These are phyloP conservation scores for Penicillium verrucosum DNA, from an alignment of 2,329 filamentous ascomycete genomes.

Conservation along the genomic window DNA sequence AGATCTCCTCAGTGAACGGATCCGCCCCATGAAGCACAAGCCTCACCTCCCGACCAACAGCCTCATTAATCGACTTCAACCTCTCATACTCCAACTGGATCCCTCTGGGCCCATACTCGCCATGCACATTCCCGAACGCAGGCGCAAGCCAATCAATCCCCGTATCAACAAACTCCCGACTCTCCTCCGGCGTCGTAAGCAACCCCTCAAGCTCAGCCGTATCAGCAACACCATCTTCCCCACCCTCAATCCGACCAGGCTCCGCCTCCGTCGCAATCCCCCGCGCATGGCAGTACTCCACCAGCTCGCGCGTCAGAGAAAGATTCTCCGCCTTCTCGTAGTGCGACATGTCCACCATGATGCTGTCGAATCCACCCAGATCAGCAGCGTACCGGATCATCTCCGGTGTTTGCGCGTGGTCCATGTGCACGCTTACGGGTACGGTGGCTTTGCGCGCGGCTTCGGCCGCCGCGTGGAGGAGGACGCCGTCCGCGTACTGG, in stretches of 20 bases:
- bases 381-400: constrained; percentile 60
- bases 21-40: constrained; percentile 60
- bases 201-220: constrained; percentile 60
- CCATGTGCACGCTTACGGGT: constrained; percentile 62
- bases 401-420: constrained; percentile 63
- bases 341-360: constrained; percentile 77
- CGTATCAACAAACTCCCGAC: constrained; percentile 65
- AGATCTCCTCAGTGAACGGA: constrained; percentile 54
- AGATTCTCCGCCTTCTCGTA: constrained; percentile 70
- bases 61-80: constrained; percentile 48
- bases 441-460: constrained; percentile 57
- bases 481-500: constrained; percentile 58
- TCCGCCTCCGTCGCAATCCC: constrained; percentile 70
- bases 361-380: constrained; percentile 64
- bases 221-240: constrained; percentile 72
- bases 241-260: constrained; percentile 67
- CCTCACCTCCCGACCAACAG: constrained; percentile 49
- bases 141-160: constrained; percentile 73
- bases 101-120: constrained; percentile 65
- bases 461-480: constrained; percentile 55
- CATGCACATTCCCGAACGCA: constrained; percentile 74
- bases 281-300: constrained; percentile 60
- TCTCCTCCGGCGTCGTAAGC: constrained; percentile 67
- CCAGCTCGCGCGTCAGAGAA: constrained; percentile 60
- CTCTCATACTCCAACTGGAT: constrained; percentile 61